Evolutionary conservation across 2,329 filamentous ascomycete genomes (phyloP).

Genomic region (Aspergillus transmontanensis): DNA sequence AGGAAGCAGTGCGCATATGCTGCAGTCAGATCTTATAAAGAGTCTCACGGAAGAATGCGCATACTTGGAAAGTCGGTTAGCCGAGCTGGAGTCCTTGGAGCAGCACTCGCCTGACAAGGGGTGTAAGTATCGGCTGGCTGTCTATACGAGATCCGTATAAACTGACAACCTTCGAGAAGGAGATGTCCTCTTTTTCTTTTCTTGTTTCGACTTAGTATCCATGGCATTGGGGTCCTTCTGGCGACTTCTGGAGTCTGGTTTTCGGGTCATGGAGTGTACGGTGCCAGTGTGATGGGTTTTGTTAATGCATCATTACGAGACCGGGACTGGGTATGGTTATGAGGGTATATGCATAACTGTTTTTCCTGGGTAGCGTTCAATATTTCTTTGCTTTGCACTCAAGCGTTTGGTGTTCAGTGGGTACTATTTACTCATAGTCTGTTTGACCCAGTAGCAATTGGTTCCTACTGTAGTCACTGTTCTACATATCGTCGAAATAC

Average conservation of each 20-base stretch:
- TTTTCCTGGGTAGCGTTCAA: neutral
- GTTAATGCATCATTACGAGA: neutral
- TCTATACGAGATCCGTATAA: neutral
- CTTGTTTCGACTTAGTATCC: neutral
- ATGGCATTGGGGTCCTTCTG: neutral
- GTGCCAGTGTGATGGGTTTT: neutral
- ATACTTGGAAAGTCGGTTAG: neutral
- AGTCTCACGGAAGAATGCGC: constrained; percentile 4
- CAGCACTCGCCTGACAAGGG: neutral
- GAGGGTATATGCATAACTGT: neutral
- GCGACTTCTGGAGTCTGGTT: neutral
- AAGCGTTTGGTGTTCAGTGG: neutral
- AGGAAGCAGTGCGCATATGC: constrained; percentile 1
- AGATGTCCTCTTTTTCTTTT: neutral
- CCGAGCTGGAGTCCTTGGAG: neutral
- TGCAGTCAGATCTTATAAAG: constrained; percentile 3
- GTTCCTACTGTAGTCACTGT: too few relatives aligned
- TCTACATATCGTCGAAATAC: neutral
- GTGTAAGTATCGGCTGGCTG: neutral
- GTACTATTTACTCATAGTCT: neutral
- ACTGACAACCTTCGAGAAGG: neutral
- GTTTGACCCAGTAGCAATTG: neutral
- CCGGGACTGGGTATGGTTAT: neutral
- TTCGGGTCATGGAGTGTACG: neutral
- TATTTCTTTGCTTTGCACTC: neutral